Evolutionary conservation across 2,329 filamentous ascomycete genomes (phyloP).

Genomic region (Exophiala mesophila): DNA sequence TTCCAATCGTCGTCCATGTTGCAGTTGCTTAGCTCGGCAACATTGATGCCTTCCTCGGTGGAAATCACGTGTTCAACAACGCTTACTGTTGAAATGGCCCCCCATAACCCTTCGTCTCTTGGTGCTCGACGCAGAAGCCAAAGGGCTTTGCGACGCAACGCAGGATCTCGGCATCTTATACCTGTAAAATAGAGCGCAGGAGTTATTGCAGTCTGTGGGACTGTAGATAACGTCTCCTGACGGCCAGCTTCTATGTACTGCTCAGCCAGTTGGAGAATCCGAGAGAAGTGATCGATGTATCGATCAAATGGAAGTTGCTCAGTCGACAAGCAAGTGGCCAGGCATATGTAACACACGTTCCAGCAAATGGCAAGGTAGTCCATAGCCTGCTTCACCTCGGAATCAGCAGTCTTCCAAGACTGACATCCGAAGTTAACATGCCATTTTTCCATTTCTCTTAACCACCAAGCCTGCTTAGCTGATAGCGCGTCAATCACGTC

Average conservation of each 20-base stretch:
- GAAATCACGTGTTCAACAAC: neutral
- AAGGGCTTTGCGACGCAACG: constrained; percentile 28
- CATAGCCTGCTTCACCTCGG: constrained; percentile 5
- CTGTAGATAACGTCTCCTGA: neutral
- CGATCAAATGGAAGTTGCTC: constrained; percentile 14
- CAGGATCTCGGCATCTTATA: constrained; percentile 32
- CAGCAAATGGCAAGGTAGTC: constrained; percentile 19
- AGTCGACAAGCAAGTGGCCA: constrained; percentile 7
- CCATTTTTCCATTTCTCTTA: constrained; percentile 12
- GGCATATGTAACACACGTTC: constrained; percentile 16
- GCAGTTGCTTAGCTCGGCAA: neutral
- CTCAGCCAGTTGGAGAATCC: constrained; percentile 13
- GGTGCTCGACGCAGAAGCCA: constrained; percentile 16
- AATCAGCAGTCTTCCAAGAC: neutral
- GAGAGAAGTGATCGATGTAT: constrained; percentile 10
- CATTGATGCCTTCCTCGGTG: neutral
- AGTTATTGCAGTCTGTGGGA: constrained; percentile 30
- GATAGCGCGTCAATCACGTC: constrained; percentile 6
- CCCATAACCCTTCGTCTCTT: neutral
- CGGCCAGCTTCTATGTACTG: constrained; percentile 2
- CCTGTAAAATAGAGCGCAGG: constrained; percentile 33
- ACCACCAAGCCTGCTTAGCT: constrained; percentile 2
- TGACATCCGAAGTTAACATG: constrained; percentile 2
- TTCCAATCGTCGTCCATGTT: no score
- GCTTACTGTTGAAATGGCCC: neutral